Evolutionary conservation across 169 alveolate species (phyloP).

Genomic region (Plasmodium fragile): DNA sequence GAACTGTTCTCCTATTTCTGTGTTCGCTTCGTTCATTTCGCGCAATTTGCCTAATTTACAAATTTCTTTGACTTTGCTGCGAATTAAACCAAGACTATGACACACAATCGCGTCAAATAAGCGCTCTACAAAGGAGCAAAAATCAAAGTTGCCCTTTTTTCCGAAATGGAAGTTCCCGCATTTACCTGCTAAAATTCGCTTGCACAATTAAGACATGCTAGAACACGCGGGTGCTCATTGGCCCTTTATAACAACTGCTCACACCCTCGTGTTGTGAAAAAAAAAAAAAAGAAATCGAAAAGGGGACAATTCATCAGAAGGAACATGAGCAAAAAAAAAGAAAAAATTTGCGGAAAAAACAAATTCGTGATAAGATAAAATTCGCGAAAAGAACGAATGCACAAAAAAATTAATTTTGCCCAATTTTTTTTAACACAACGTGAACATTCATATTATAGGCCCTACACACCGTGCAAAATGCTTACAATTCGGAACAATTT

Average conservation of each 20-base stretch:
- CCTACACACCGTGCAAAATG: neutral
- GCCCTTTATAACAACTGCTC: neutral
- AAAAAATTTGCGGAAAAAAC: neutral
- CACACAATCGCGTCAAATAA: neutral
- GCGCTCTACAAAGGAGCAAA: neutral
- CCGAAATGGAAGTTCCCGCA: neutral
- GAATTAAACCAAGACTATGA: neutral
- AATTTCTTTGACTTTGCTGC: neutral
- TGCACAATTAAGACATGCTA: neutral
- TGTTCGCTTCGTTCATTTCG: neutral
- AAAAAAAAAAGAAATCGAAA: neutral
- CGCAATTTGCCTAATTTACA: neutral
- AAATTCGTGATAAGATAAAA: neutral
- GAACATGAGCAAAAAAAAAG: neutral
- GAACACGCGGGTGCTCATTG: neutral
- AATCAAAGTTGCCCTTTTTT: neutral
- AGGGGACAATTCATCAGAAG: neutral
- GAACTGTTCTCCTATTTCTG: slow-evolving; percentile 5
- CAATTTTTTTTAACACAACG: neutral
- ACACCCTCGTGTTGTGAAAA: neutral
- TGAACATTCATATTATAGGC: neutral
- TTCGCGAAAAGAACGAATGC: neutral
- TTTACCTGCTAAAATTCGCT: neutral
- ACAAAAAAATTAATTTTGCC: neutral
- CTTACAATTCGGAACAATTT: neutral